Evolutionary conservation across 495 filamentous ascomycete genomes (phyloP).

Genomic region (Penicillium diatomitis): DNA sequence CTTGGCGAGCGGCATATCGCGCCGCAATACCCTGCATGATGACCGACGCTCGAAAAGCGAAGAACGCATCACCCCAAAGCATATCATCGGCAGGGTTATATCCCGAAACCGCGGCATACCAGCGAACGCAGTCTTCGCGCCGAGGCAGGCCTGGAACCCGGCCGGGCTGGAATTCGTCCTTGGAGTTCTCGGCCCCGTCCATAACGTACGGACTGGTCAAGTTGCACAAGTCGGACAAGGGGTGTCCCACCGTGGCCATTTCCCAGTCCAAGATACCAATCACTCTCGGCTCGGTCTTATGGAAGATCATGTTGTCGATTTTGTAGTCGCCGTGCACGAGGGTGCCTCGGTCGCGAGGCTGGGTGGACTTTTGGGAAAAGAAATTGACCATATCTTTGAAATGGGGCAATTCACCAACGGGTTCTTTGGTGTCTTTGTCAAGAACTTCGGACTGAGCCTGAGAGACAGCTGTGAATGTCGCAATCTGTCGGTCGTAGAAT

Average conservation of each 20-base stretch:
- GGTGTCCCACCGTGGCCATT: slow-evolving; percentile 93
- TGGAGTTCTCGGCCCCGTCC: slow-evolving; percentile 29
- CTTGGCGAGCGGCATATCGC: slow-evolving; percentile 73
- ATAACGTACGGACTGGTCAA: slow-evolving; percentile 60
- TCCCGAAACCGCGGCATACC: slow-evolving; percentile 59
- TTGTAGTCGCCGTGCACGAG: slow-evolving; percentile 96
- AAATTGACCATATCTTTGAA: slow-evolving; percentile 72
- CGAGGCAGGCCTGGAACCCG: slow-evolving; percentile 65
- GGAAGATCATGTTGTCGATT: slow-evolving; percentile 94
- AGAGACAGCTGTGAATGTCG: slow-evolving; percentile 70
- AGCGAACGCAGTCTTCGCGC: slow-evolving; percentile 57
- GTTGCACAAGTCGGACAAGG: slow-evolving; percentile 79
- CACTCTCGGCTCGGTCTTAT: slow-evolving; percentile 76
- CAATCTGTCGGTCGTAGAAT: slow-evolving; percentile 83
- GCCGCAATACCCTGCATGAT: slow-evolving; percentile 92
- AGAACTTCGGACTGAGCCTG: slow-evolving; percentile 62
- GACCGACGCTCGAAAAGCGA: slow-evolving; percentile 54
- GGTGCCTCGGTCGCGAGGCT: slow-evolving; percentile 68
- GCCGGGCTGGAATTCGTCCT: slow-evolving; percentile 48
- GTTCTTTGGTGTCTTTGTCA: slow-evolving; percentile 65
- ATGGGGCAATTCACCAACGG: slow-evolving; percentile 75
- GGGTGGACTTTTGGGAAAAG: slow-evolving; percentile 54
- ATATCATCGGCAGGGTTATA: slow-evolving; percentile 45
- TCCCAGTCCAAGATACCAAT: slow-evolving; percentile 97
- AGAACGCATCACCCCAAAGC: slow-evolving; percentile 36